These are phyloP conservation scores for Pichia sp. DNA, from an alignment of 1,139 yeast genomes.

Conservation along the genomic window DNA sequence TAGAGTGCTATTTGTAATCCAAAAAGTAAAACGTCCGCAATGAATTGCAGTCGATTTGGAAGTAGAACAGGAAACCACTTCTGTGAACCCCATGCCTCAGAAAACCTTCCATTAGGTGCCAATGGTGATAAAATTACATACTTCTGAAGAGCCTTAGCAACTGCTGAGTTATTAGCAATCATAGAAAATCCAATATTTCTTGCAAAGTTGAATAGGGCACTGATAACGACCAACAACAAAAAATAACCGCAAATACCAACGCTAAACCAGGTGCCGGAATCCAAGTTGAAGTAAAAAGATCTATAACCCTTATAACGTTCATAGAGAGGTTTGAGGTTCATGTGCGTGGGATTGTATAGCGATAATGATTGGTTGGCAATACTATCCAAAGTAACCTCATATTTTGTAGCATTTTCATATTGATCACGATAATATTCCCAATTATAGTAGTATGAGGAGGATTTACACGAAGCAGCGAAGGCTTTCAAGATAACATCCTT, in stretches of 20 bases:
- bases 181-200: slow-evolving; percentile 12
- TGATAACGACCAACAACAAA: slow-evolving; percentile 24
- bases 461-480: slow-evolving; percentile 15
- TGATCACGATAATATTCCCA: slow-evolving; percentile 18
- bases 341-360: slow-evolving; percentile 13
- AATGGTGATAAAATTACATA: slow-evolving; percentile 20
- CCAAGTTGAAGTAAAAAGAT: slow-evolving; percentile 16
- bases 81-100: slow-evolving; percentile 12
- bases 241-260: slow-evolving; percentile 37
- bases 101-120: slow-evolving; percentile 18
- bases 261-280: slow-evolving; percentile 24
- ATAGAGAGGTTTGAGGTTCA: slow-evolving; percentile 9
- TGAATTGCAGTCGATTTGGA: slow-evolving; percentile 15
- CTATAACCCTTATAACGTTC: slow-evolving; percentile 10
- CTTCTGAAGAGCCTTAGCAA: slow-evolving; percentile 16
- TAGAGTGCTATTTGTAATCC: slow-evolving; percentile 13
- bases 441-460: slow-evolving; percentile 10
- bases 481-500: too few species aligned
- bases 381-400: slow-evolving; percentile 5
- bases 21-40: slow-evolving; percentile 10
- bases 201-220: slow-evolving; percentile 23
- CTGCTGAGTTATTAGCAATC: slow-evolving; percentile 9
- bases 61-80: slow-evolving; percentile 7
- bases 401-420: slow-evolving; percentile 24
- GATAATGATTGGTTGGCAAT: slow-evolving; percentile 13